Base-by-base conservation (phyloP, 2,329 filamentous ascomycete species). In the Monilinia laxa region DNA sequence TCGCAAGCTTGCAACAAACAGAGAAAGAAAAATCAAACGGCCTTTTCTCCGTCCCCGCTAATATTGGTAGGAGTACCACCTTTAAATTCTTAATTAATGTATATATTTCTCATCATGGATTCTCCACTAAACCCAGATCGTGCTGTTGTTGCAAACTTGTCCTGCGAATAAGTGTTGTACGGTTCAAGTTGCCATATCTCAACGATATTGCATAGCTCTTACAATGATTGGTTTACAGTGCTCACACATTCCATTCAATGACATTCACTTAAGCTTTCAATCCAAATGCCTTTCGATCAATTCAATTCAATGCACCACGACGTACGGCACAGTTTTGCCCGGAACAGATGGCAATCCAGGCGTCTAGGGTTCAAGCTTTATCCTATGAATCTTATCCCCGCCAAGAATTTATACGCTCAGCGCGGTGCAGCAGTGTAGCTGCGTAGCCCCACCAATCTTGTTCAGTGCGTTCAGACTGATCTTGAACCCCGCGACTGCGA, bases 401-500 rank as follows among this genome's bases (percentile, higher is more conserved):
- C 59, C 52, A 64, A 66, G 65, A 23, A 56, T 64, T 66, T 66
- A 66, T 66, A 66, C 65, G 65, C 65, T 65, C 64, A 62, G 64
- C 64, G 56, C 64, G 64, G 56, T 60, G 64, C 64, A 66, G 49
- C 56, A 42, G 25, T 49, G 55, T 35, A 31, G 42, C 59, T 52
- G 57, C 56, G 45, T 28, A 28, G 60, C 40, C 38, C 64, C 51
- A 56, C 59, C 52, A 56, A 25, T 42, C 40, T 38, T 47, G 40
- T 42, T 16, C 25, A 55, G 60, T 28, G 4, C 51, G 57, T 60
- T 60, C 25, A 60, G 40, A 38, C 12, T 12, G 23, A 52, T 25
- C 28, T 42, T 45, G n/a, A 31, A 45, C 42, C 56, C 56, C 42
- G 16, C 56, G n/a, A 59, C 56, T 59, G 20, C 45, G 18, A 38